Conservation (phyloP, 2,329 filamentous ascomycete species). For the Talaromyces verruculosus region DNA sequence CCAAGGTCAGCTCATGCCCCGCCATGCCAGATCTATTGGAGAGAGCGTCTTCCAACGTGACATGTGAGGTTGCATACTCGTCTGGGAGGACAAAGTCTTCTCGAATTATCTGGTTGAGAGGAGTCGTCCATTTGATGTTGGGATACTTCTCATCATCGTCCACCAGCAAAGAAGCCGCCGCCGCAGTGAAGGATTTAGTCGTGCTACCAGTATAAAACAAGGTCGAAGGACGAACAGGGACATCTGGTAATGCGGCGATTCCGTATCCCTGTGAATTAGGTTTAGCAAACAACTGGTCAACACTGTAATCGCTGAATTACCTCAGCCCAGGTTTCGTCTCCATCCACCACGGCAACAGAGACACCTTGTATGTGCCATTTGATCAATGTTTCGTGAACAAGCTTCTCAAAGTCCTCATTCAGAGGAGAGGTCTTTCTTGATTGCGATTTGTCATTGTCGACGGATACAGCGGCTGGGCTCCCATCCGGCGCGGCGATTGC, state of each 20-base stretch:
- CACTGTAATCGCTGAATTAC: background rate
- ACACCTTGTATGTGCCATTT: conserved; percentile 20
- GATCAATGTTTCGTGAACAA: conserved; percentile 13
- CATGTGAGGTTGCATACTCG: conserved; percentile 28
- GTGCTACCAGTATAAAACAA: conserved; percentile 57
- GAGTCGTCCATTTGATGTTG: conserved; percentile 25
- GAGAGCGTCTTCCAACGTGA: conserved; percentile 37
- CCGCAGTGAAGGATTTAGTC: conserved; percentile 56
- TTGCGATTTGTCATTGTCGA: background rate
- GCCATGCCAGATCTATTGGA: conserved; percentile 39
- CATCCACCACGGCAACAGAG: conserved; percentile 18
- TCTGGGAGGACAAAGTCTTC: conserved; percentile 38
- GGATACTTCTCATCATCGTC: conserved; percentile 28
- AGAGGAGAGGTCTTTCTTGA: conserved; percentile 16
- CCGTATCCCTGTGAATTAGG: conserved; percentile 39
- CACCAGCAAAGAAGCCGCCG: conserved; percentile 48
- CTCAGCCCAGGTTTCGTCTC: conserved; percentile 19
- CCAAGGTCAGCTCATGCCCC: conserved; percentile 25
- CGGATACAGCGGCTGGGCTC: background rate
- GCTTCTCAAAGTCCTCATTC: conserved; percentile 20
- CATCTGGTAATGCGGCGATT: conserved; percentile 36
- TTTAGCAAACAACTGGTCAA: background rate
- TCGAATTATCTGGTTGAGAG: conserved; percentile 22
- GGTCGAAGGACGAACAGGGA: conserved; percentile 41
- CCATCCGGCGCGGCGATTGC: background rate